phyloP scores from a whole-genome alignment of 1,284 basidiomycete species.

The Thelephora terrestris region DNA sequence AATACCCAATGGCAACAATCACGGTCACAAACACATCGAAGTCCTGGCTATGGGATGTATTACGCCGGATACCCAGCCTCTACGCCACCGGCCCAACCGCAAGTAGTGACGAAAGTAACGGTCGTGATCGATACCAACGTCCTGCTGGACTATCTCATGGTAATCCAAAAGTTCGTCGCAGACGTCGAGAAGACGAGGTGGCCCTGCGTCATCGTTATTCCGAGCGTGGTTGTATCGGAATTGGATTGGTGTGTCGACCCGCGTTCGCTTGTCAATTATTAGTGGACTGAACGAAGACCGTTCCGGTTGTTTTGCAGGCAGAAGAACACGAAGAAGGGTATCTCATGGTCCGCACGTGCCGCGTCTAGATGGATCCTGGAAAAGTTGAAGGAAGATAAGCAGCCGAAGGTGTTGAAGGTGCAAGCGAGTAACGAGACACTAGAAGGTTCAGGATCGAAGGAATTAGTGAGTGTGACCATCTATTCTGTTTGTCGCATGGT shows the following conservation, averaged over 20 bases:
- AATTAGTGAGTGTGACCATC: constrained; percentile 25
- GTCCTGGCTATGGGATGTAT: no score
- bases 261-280: not conserved
- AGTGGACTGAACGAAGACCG: not conserved
- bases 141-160: constrained; percentile 51
- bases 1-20: no score
- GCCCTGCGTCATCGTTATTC: constrained; percentile 52
- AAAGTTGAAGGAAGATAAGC: constrained; percentile 47
- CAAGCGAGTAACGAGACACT: constrained; percentile 60
- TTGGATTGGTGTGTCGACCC: constrained; percentile 48
- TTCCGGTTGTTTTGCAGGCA: constrained; percentile 32
- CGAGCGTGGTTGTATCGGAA: constrained; percentile 61
- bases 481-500: not conserved
- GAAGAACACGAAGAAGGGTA: constrained; percentile 41
- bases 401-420: constrained; percentile 36
- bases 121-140: constrained; percentile 69
- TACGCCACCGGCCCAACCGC: not conserved
- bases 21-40: no score
- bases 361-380: constrained; percentile 63
- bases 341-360: constrained; percentile 57
- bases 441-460: constrained; percentile 38
- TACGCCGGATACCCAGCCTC: not conserved
- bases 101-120: not conserved
- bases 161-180: constrained; percentile 50
- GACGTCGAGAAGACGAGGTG: constrained; percentile 42